phyloP scores from a whole-genome alignment of 441 rosid genomes.

The Eutrema salsugineum region DNA sequence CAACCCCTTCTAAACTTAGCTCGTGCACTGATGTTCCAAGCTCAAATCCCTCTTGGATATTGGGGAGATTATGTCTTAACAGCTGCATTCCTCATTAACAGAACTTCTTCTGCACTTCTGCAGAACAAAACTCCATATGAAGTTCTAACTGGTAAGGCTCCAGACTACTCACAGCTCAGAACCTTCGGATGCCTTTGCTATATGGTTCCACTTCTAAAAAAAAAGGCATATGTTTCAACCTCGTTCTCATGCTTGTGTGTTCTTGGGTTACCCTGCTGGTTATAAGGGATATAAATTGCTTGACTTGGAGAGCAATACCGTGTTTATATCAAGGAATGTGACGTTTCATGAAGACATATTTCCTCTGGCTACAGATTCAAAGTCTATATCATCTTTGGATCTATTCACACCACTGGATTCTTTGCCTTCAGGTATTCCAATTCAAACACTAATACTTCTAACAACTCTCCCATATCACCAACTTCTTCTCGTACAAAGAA shows the following conservation, averaged over 20 bases:
- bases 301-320: neutral
- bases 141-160: neutral
- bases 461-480: neutral
- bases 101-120: neutral
- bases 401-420: no score
- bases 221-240: neutral
- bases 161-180: neutral
- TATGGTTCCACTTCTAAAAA: neutral
- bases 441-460: neutral
- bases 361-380: no score
- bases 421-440: neutral
- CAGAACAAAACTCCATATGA: neutral
- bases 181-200: neutral
- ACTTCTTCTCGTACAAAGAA: neutral
- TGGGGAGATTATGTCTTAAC: neutral
- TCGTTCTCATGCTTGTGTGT: neutral
- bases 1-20: neutral
- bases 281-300: neutral
- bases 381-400: accelerated
- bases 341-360: no score
- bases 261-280: neutral
- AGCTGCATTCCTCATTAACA: neutral
- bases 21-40: neutral
- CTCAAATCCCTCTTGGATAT: neutral
- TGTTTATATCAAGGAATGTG: no score